Conservation (phyloP, 768 basidiomycete species). For the Cystofilobasidium macerans region DNA sequence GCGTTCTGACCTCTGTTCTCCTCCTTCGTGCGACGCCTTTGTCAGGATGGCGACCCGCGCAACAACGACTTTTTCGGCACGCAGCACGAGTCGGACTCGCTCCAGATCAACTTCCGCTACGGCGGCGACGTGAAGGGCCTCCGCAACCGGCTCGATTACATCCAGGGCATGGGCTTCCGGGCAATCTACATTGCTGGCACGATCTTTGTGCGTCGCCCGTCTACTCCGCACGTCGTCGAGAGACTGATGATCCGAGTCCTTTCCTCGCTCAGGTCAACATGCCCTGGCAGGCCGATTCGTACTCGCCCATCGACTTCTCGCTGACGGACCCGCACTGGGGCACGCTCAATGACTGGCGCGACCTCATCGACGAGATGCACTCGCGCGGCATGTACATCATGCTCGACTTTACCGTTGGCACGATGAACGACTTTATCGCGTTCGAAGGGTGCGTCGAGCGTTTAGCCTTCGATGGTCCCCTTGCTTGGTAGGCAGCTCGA, state of each 20-base stretch:
- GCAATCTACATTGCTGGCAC: slow-evolving; percentile 87
- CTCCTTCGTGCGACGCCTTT: neutral
- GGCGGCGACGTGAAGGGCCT: slow-evolving; percentile 83
- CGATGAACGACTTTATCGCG: slow-evolving; percentile 76
- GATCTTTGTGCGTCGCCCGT: slow-evolving; percentile 55
- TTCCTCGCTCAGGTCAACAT: slow-evolving; percentile 27
- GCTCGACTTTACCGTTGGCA: slow-evolving; percentile 87
- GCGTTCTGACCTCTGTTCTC: neutral
- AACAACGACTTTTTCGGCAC: slow-evolving; percentile 84
- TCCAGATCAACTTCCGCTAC: slow-evolving; percentile 77
- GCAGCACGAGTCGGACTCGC: slow-evolving; percentile 68
- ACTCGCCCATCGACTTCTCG: slow-evolving; percentile 83
- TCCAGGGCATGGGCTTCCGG: slow-evolving; percentile 75
- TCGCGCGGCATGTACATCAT: slow-evolving; percentile 79
- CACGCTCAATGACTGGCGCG: slow-evolving; percentile 64
- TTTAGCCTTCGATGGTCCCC: neutral
- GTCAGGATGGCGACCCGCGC: slow-evolving; percentile 64
- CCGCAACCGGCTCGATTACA: slow-evolving; percentile 63
- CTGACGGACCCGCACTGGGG: slow-evolving; percentile 91
- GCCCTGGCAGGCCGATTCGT: slow-evolving; percentile 36
- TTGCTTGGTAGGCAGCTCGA: neutral
- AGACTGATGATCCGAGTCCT: too few relatives aligned
- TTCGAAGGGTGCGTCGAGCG: slow-evolving; percentile 56
- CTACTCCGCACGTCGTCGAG: neutral
- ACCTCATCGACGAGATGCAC: slow-evolving; percentile 65